Evolutionary conservation across 352 stramenopile species (phyloP).

Genomic region (Phytophthora colocasiae): DNA sequence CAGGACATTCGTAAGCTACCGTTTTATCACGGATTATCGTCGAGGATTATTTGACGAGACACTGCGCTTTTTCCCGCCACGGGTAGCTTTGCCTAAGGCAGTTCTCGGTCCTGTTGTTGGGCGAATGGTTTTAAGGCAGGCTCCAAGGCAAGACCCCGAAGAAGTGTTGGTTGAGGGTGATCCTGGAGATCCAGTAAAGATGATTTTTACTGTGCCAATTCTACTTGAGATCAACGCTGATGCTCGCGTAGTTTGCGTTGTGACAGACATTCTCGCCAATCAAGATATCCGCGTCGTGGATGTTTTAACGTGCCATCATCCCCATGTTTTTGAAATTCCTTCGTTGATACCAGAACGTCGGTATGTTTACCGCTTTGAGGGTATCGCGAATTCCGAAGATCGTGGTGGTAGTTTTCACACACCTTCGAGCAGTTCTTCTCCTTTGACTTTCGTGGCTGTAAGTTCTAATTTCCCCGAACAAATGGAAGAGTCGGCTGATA

Average conservation of each 20-base stretch:
- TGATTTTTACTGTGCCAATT: slow-evolving; percentile 49
- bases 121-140: slow-evolving; percentile 38
- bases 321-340: slow-evolving; percentile 56
- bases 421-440: slow-evolving; percentile 22
- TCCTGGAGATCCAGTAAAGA: slow-evolving; percentile 18
- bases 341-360: slow-evolving; percentile 57
- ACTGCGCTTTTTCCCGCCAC: slow-evolving; percentile 60
- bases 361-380: slow-evolving; percentile 80
- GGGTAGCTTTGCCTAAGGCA: slow-evolving; percentile 41
- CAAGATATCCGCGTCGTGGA: slow-evolving; percentile 46
- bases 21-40: slow-evolving; percentile 66
- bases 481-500: slow-evolving; percentile 61
- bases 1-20: slow-evolving; percentile 59
- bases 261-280: slow-evolving; percentile 71
- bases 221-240: slow-evolving; percentile 72
- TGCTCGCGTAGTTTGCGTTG: slow-evolving; percentile 60
- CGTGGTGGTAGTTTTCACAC: slow-evolving; percentile 74
- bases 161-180: slow-evolving; percentile 15
- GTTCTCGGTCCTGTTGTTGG: slow-evolving; percentile 68
- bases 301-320: slow-evolving; percentile 40
- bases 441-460: slow-evolving; percentile 63
- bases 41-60: slow-evolving; percentile 59
- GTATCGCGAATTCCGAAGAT: slow-evolving; percentile 58
- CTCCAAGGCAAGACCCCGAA: neutral
- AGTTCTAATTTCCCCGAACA: slow-evolving; percentile 78